Percentiles rank a stretch among this genome's conserved stretches.
These are phyloP conservation scores for Colletotrichum cuscutae DNA, from an alignment of 2,329 filamentous ascomycete genomes.

Conservation along the genomic window DNA sequence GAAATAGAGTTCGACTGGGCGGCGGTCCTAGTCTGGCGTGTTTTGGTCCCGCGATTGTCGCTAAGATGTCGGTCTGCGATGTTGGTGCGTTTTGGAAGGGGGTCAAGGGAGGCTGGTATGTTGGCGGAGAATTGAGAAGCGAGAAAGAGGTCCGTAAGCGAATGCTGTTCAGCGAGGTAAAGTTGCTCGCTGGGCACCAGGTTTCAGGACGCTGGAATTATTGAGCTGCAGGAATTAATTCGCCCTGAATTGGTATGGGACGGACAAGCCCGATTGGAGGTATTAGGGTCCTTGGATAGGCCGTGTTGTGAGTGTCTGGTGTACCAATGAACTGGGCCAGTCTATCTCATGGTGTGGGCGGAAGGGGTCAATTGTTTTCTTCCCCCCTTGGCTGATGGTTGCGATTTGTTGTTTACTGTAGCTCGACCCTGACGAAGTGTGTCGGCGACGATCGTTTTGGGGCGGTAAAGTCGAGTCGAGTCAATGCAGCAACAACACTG, in stretches of 20 bases:
- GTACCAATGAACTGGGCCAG: slow-evolving; percentile 50
- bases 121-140: slow-evolving; percentile 21
- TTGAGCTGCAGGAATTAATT: slow-evolving; percentile 34
- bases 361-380: slow-evolving; percentile 23
- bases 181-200: slow-evolving; percentile 17
- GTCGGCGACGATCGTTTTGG: slow-evolving; percentile 23
- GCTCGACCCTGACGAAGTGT: slow-evolving; percentile 8
- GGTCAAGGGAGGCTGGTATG: slow-evolving; percentile 28
- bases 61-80: slow-evolving; percentile 23
- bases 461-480: not conserved
- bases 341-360: slow-evolving; percentile 55
- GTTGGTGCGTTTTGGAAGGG: slow-evolving; percentile 20
- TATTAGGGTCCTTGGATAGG: slow-evolving; percentile 29
- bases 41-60: slow-evolving; percentile 27
- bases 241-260: slow-evolving; percentile 30
- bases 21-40: slow-evolving; percentile 29
- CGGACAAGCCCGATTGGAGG: slow-evolving; percentile 30
- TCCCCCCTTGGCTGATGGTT: slow-evolving; percentile 26
- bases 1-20: slow-evolving; percentile 22
- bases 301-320: slow-evolving; percentile 27
- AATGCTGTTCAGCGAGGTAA: not conserved
- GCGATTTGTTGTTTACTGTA: slow-evolving; percentile 47
- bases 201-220: slow-evolving; percentile 35
- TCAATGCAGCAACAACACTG: slow-evolving; percentile 23
- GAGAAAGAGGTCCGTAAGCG: slow-evolving; percentile 15